Evolutionary conservation across 306 rosid genomes (phyloP).

Genomic region (Purshia tridentata): DNA sequence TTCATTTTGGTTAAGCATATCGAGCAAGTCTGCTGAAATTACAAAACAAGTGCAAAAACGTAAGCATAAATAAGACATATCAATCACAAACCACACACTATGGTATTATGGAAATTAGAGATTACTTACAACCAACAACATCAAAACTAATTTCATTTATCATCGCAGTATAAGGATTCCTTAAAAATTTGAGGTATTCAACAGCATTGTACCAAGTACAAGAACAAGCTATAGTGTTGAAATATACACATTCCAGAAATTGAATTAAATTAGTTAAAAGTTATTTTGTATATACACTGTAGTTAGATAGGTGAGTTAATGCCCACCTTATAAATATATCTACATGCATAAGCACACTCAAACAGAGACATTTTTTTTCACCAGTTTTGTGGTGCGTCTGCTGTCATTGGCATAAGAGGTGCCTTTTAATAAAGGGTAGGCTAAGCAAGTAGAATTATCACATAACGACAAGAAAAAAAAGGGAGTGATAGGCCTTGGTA

Average conservation of each 20-base stretch:
- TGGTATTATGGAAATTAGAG: not conserved
- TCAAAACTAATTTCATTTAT: not conserved
- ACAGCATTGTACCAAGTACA: not conserved
- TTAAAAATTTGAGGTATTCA: not conserved
- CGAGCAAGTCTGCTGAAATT: constrained; percentile 76
- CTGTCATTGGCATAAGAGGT: constrained; percentile 6
- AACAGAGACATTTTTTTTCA: not conserved
- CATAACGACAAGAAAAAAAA: constrained; percentile 14
- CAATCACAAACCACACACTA: not conserved
- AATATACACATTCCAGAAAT: not conserved
- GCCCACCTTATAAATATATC: too few relatives aligned
- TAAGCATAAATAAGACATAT: constrained; percentile 21
- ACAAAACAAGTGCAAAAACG: constrained; percentile 19
- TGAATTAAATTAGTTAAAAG: not conserved
- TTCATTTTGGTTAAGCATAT: constrained; percentile 90
- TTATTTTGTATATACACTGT: too few relatives aligned
- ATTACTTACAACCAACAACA: not conserved
- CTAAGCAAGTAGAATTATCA: constrained; percentile 16
- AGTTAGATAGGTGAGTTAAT: too few relatives aligned
- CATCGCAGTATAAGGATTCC: not conserved
- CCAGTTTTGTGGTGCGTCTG: not conserved
- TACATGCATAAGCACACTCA: too few relatives aligned
- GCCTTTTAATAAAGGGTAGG: not conserved
- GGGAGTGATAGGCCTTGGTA: constrained; percentile 9
- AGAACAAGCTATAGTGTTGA: not conserved